Conservation (phyloP, 148 eudicot species). For the Silene uniflora region DNA sequence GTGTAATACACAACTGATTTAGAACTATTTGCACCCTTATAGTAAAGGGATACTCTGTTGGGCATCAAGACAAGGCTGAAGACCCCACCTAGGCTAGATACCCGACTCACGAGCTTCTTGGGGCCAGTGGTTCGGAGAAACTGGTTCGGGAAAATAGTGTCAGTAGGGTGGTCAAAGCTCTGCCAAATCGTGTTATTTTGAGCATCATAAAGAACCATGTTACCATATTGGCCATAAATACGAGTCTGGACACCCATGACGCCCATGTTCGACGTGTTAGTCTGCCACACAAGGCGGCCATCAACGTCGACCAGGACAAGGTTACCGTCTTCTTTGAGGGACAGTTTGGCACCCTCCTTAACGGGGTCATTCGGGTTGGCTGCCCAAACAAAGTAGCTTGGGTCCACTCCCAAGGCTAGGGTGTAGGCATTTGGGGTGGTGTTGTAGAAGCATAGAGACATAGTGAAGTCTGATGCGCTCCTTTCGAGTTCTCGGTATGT, state of each 20-base stretch:
- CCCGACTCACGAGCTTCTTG: constrained; percentile 28
- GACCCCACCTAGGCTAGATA: constrained; percentile 22
- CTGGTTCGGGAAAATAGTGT: constrained; percentile 35
- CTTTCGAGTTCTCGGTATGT: background rate
- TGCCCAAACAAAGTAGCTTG: constrained; percentile 36
- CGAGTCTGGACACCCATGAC: constrained; percentile 27
- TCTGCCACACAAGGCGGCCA: constrained; percentile 36
- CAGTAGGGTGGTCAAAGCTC: constrained; percentile 36
- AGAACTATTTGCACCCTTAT: constrained; percentile 24
- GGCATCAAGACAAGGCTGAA: constrained; percentile 22
- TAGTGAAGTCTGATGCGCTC: background rate
- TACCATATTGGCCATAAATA: constrained; percentile 16
- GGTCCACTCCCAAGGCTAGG: constrained; percentile 21
- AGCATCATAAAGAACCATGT: constrained; percentile 28
- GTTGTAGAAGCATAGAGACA: constrained; percentile 35
- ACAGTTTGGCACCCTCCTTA: constrained; percentile 25
- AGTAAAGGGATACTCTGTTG: constrained; percentile 26
- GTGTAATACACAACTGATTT: constrained; percentile 24
- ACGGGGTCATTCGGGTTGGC: constrained; percentile 37
- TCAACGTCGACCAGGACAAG: constrained; percentile 30
- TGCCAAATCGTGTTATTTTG: constrained; percentile 31
- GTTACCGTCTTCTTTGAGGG: constrained; percentile 26
- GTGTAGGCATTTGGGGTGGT: constrained; percentile 37
- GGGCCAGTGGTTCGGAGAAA: constrained; percentile 15
- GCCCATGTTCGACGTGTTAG: constrained; percentile 30